Evolutionary conservation across 192 early-diverging fungal species (phyloP), one percentile per base, ranked within the genome.

Genomic region (Fimicolochytrium jonesii): DNA sequence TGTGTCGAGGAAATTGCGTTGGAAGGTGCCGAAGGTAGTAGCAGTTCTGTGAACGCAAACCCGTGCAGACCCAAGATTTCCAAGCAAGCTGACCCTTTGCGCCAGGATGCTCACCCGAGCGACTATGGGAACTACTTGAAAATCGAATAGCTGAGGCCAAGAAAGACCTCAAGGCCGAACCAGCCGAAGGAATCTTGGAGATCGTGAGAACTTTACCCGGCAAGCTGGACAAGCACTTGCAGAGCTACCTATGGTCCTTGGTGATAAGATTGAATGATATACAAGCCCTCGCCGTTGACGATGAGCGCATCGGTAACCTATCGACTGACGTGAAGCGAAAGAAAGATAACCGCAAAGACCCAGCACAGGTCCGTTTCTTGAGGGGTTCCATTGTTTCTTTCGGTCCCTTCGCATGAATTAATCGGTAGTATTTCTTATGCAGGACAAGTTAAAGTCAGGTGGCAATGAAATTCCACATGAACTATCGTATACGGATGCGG

Each of bases 1-100:
- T 66, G 81, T 9, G 75, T 81, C 25, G 76, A 77, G 20, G 84
- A 86, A 63, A 64, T 81, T 5, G 79, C 83, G 1, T 55, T 86
- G 10, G 84, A 86, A 35, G 84, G 82, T 17, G 64, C 64, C 2
- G 50, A 66, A 50, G 84, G 84, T 76, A 63, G 41, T 72, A 15
- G 23, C 22, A 10, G 41, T 56, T 39, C 20, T 71, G 56, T 55
- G 25, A 17, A 9, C 4, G 60, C 25, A 17, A 47, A 60, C 1
- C 1, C 18, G 46, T 0, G 11, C 11, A 48, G 44, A 7, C 32
- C 10, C 25, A 10, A 3, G 15, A 15, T 50, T 18, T 45, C 5
- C 32, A 45, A 35, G 28, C 22, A 13, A 25, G 28, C 23, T 55
- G 29, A 10, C 28, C 32, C 23, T 13, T 70, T 39, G 18, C n/a